Evolutionary conservation across 129 eudicot species (phyloP).

Genomic region (Cynara cardunculus): DNA sequence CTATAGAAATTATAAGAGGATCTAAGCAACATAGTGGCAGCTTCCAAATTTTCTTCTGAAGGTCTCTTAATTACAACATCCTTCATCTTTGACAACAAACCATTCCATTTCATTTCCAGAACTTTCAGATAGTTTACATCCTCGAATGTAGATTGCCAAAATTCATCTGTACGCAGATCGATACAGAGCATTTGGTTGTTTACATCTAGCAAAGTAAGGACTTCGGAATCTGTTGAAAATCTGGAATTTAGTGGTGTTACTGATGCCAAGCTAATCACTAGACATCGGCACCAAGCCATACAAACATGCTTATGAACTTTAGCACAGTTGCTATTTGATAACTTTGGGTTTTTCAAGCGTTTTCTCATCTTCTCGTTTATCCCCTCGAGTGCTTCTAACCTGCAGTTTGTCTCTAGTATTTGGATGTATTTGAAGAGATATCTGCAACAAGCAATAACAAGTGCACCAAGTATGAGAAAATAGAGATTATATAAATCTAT

Average conservation of each 20-base stretch:
- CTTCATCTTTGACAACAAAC: slow-evolving; percentile 69
- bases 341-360: slow-evolving; percentile 88
- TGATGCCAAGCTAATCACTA: slow-evolving; percentile 67
- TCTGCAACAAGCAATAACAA: slow-evolving; percentile 41
- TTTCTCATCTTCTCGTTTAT: slow-evolving; percentile 91
- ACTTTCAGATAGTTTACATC: slow-evolving; percentile 51
- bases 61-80: slow-evolving; percentile 68
- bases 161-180: slow-evolving; percentile 69
- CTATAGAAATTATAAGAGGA: slow-evolving; percentile 77
- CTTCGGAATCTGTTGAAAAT: slow-evolving; percentile 39
- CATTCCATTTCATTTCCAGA: slow-evolving; percentile 69
- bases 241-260: slow-evolving; percentile 69
- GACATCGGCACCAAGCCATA: slow-evolving; percentile 90
- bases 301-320: slow-evolving; percentile 78
- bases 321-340: slow-evolving; percentile 68
- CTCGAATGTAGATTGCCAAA: slow-evolving; percentile 80
- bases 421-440: slow-evolving; percentile 72
- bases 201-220: slow-evolving; percentile 32
- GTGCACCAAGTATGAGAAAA: slow-evolving; percentile 2
- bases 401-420: slow-evolving; percentile 63
- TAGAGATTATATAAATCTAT: slow-evolving; percentile 1
- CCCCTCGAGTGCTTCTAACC: slow-evolving; percentile 76
- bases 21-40: slow-evolving; percentile 64
- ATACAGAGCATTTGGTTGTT: slow-evolving; percentile 67
- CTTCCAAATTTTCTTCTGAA: slow-evolving; percentile 76